Base-by-base conservation (phyloP, 116 monocot species). In the Cymodocea nodosa region DNA sequence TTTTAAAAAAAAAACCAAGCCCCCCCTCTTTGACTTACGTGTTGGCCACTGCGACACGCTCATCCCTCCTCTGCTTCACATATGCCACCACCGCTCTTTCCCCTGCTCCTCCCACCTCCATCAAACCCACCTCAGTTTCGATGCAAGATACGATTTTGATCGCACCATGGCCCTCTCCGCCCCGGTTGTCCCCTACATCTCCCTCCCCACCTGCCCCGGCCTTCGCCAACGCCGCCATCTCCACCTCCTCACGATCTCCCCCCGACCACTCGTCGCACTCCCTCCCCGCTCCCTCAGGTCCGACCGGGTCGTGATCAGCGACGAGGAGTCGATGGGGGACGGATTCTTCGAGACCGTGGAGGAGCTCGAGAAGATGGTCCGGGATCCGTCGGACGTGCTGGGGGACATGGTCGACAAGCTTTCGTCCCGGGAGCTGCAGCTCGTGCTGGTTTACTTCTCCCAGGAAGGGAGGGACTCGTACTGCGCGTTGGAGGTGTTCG, bases 401-500 rank as follows among this genome's bases (percentile, higher is more conserved):
- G 73, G 79, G 4, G 84, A 72, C 63, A 75, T 79, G 81, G 69
- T 74, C 5, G 86, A 77, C 22, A 65, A 79, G 78, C 84, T 95
- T 14, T 95, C 90, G 10, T 63, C 84, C 9, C 78, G 90, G 7
- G 90, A 95, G 71, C 82, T 95, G 10, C 90, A 87, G 83, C 82
- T 95, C 4, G 82, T 95, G 34, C 79, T 95, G 25, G 87, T 95
- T 39, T 87, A 95, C 87, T 95, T 95, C 72, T 35, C 90, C 5
- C 87, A 85, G 77, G 95, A 95, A 73, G 95, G 94, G 59, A 71
- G 87, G 62, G 94, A 90, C 68, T 79, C 90, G 18, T 94, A 85
- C 79, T 94, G 94, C 62, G 87, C 90, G 13, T 79, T 94, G 17
- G 94, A 90, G 67, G 94, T 94, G 23, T 94, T 94, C 70, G 94